Evolutionary conservation across 1,284 basidiomycete species (phyloP).

Genomic region (Naganishia sp.): DNA sequence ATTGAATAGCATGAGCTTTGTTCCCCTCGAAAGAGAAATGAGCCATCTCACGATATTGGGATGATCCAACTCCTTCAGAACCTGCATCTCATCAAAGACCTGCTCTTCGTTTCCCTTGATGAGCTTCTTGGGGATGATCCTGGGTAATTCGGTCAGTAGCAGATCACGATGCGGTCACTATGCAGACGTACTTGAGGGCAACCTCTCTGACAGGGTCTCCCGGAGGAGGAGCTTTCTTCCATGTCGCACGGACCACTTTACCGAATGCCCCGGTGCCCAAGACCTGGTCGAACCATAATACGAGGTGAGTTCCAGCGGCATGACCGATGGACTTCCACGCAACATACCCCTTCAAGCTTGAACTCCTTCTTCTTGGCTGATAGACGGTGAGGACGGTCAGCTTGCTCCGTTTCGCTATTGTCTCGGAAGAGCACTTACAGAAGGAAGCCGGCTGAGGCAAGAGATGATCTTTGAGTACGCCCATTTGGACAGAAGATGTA

Average conservation of each 20-base stretch:
- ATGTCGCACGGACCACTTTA: conserved; percentile 69
- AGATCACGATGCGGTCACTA: not conserved
- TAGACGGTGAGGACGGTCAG: not conserved
- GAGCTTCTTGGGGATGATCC: conserved; percentile 87
- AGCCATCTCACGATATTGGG: conserved; percentile 70
- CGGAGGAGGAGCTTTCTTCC: conserved; percentile 50
- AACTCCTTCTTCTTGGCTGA: conserved; percentile 69
- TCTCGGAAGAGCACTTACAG: conserved; percentile 37
- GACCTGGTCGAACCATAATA: conserved; percentile 50
- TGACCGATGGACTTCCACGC: not conserved
- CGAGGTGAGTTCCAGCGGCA: not conserved
- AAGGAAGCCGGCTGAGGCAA: conserved; percentile 80
- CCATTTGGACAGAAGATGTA: conserved; percentile 3
- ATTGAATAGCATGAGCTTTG: conserved; percentile 30
- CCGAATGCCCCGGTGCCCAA: conserved; percentile 82
- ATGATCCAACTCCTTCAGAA: conserved; percentile 80
- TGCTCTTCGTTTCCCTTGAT: conserved; percentile 81
- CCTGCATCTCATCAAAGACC: conserved; percentile 87
- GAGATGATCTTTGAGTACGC: conserved; percentile 53
- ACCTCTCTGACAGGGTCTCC: conserved; percentile 65
- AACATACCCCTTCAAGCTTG: conserved; percentile 41
- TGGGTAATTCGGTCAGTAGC: conserved; percentile 45
- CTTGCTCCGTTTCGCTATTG: not conserved
- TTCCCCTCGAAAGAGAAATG: not conserved
- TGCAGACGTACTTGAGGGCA: conserved; percentile 60